Percentiles rank a stretch among this genome's conserved stretches.
These are phyloP conservation scores for Bauhinia variegata DNA, from an alignment of 306 rosid species.

Conservation along the genomic window DNA sequence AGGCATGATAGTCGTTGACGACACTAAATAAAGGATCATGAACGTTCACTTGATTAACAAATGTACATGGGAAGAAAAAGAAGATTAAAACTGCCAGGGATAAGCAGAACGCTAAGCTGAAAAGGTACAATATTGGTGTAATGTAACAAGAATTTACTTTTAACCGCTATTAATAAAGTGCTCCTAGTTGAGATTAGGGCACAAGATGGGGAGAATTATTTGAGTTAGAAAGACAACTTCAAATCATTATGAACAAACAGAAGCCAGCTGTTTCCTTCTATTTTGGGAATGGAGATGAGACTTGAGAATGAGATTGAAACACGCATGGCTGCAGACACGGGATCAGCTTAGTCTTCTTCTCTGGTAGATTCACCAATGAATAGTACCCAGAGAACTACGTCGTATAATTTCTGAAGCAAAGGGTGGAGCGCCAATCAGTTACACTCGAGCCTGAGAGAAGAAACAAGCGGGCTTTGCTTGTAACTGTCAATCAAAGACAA, in stretches of 20 bases:
- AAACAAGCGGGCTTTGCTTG: slow-evolving; percentile 24
- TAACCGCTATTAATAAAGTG: neutral
- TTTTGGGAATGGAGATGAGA: slow-evolving; percentile 5
- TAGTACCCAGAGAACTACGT: slow-evolving; percentile 52
- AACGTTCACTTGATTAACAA: too few relatives aligned
- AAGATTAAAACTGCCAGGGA: too few relatives aligned
- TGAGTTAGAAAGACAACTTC: slow-evolving; percentile 16
- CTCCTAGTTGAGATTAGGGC: slow-evolving; percentile 22
- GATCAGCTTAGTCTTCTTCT: slow-evolving; percentile 94
- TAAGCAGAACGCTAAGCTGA: too few relatives aligned
- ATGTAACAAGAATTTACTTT: too few relatives aligned
- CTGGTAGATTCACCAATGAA: slow-evolving; percentile 76
- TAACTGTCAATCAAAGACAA: too few relatives aligned
- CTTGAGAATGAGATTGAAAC: slow-evolving; percentile 25
- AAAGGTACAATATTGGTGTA: too few relatives aligned
- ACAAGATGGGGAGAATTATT: slow-evolving; percentile 6
- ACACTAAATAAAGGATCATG: too few relatives aligned
- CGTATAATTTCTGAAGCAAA: slow-evolving; percentile 46
- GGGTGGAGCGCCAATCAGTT: slow-evolving; percentile 5
- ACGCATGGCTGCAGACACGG: slow-evolving; percentile 81
- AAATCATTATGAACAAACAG: neutral
- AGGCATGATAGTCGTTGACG: too few relatives aligned
- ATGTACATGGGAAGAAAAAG: too few relatives aligned
- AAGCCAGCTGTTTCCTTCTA: slow-evolving; percentile 12
- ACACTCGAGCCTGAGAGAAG: slow-evolving; percentile 9